These are phyloP conservation scores for Cladosporium sp. DNA, from an alignment of 2,329 filamentous ascomycete species.

Conservation along the genomic window DNA sequence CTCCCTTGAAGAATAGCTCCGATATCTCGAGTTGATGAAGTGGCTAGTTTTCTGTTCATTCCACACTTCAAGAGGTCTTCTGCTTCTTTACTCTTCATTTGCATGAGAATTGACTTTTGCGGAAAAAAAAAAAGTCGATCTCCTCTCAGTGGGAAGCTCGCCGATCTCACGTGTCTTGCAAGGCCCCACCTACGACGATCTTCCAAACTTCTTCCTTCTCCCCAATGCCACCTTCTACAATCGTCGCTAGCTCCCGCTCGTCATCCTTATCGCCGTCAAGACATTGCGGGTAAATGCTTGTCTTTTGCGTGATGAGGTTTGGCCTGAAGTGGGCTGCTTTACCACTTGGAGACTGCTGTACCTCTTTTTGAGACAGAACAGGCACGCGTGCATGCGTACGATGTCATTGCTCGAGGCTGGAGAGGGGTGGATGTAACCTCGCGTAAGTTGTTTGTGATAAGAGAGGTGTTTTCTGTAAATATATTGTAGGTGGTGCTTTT, in stretches of 20 bases:
- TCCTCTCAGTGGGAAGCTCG: no score
- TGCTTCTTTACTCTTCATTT: no score
- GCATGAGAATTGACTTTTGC: background rate
- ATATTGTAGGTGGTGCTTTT: background rate
- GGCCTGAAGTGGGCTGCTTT: no score
- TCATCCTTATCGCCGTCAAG: constrained; percentile 5
- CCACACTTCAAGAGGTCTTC: no score
- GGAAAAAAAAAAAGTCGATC: no score
- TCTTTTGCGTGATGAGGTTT: background rate
- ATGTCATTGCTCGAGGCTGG: no score
- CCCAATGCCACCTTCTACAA: constrained; percentile 6
- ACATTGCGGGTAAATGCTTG: constrained; percentile 8
- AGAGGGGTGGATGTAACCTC: constrained; percentile 2
- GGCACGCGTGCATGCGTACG: no score
- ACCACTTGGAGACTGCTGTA: no score
- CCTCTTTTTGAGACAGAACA: no score
- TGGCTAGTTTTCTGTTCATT: no score
- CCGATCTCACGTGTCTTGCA: no score
- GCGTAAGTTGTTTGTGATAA: background rate
- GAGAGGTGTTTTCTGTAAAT: background rate
- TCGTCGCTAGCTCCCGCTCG: background rate
- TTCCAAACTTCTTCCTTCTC: background rate
- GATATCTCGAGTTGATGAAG: background rate
- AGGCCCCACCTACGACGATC: background rate
- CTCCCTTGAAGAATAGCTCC: background rate